Evolutionary conservation across 2,329 filamentous ascomycete species (phyloP), one percentile per base, ranked within the genome.

Genomic region (Aspergillus aculeatus): DNA sequence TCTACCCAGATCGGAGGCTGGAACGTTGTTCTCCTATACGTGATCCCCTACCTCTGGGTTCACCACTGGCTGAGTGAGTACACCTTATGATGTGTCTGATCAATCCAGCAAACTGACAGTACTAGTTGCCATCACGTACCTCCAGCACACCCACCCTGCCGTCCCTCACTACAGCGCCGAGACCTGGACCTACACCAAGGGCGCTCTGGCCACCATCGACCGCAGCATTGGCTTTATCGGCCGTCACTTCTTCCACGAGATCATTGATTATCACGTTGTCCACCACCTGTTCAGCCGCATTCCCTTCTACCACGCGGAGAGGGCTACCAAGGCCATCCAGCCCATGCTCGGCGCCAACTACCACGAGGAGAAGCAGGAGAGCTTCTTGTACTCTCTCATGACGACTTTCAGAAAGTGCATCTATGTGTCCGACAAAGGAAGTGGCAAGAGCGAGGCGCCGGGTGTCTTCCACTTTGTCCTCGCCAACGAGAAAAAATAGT

Each of bases 41-140:
- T 80, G 29, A 79, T 88, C 38, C 87, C 88, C 16, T 90, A 88
- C 73, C 70, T 89, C 61, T 89, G 87, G 87, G 82, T 88, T 35
- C 86, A 90, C 78, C 84, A 89, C 79, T 90, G 86, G 86, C 81
- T 90, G 56, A 82, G 83, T 86, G 76, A 68, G 81, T 77, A 50
- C 16, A 44, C 14, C 12, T 14, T 11, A 6, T 9, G 49, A 10
- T 29, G 12, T 10, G 26, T 55, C 19, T 6, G 31, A 23, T n/a
- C 1, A 9, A 9, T 3, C 7, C 11, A 29, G 52, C 49, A 53
- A n/a, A 49, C 29, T 51, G 47, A 54, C 26, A 31, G 26, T 38
- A 50, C 54, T 35, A 86, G 87, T 91, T 21, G 87, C 87, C 63
- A 90, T 91, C 71, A 91, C 88, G 51, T 91, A 89, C 75, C 86